Base-by-base conservation (phyloP, 371 early-diverging fungal genomes). In the Mortierella sp. region DNA sequence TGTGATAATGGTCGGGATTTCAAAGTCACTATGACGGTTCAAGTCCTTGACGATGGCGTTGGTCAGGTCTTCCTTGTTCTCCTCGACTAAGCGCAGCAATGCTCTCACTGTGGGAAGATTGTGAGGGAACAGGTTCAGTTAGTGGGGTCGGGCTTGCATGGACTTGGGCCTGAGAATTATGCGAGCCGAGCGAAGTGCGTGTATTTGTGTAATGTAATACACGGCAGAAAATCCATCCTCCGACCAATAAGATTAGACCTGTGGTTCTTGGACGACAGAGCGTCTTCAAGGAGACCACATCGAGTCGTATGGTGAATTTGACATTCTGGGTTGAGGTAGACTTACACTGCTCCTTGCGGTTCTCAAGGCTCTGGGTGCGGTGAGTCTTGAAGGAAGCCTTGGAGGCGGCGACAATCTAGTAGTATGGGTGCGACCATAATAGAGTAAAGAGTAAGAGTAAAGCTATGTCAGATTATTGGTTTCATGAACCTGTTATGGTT, bases 11-110 rank as follows among this genome's bases (percentile, higher is more conserved):
- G 79, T 44, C 1, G 75, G 50, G 44, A 85, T 55, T 68, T 93
- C 91, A 59, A 52, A 48, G 47, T 66, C 67, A 18, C 51, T 66
- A 37, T 70, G 26, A 60, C 85, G 81, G 72, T 65, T 63, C 74
- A 89, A 57, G 72, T 93, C 94, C 26, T 64, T 51, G 63, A 66
- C 50, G 47, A 90, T 66, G 21, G 91, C 91, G 0, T 74, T 82
- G 7, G 52, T 15, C 23, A 92, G 51, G 7, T 66, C 71, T 9
- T 72, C 80, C 64, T 83, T 72, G 68, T 91, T 84, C 56, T 91
- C 86, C 25, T 70, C 70, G 21, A 90, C 14, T 51, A 88, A 44
- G 12, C 72, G 63, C 57, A 81, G 77, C 50, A 93, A 67, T 15
- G 77, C 81, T 7, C 82, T 81, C 65, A 93, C 87, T 79, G 37